These are phyloP conservation scores for Arachis monticola DNA, from an alignment of 331 rosid genomes.

Conservation along the genomic window DNA sequence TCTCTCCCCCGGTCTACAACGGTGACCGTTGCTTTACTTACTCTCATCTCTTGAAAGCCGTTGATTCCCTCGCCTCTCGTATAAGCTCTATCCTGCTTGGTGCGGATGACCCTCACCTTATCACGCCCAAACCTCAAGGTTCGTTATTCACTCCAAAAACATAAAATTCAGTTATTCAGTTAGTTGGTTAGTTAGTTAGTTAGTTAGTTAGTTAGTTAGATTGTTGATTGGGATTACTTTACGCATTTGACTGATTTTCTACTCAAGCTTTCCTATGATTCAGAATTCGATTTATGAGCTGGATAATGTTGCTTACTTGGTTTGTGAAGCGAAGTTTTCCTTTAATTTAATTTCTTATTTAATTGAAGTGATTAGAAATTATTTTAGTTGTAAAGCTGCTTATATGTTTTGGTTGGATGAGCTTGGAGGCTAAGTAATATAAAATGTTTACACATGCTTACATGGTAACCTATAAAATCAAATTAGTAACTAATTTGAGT, in stretches of 20 bases:
- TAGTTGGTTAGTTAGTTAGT: background rate
- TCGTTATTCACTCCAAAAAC: slow-evolving; percentile 4
- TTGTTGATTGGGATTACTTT: background rate
- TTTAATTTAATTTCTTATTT: background rate
- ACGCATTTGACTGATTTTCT: background rate
- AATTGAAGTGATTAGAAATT: background rate
- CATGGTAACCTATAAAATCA: background rate
- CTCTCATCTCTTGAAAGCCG: slow-evolving; percentile 57
- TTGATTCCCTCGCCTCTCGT: slow-evolving; percentile 68
- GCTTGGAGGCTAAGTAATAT: background rate
- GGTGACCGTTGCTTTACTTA: slow-evolving; percentile 73
- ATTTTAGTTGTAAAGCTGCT: background rate
- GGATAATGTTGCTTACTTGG: too few relatives aligned
- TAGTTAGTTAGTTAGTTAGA: background rate
- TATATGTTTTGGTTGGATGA: slow-evolving; percentile 15
- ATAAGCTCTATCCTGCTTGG: slow-evolving; percentile 55
- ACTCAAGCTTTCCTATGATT: background rate
- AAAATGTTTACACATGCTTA: slow-evolving; percentile 11
- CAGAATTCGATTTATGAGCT: background rate
- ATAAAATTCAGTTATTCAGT: background rate
- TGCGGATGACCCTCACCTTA: background rate
- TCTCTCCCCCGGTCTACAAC: slow-evolving; percentile 49
- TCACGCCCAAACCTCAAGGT: slow-evolving; percentile 46
- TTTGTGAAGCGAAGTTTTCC: background rate
- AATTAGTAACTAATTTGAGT: background rate